phyloP scores from a whole-genome alignment of 768 basidiomycete genomes.

The Nevesoporus exiguus region DNA sequence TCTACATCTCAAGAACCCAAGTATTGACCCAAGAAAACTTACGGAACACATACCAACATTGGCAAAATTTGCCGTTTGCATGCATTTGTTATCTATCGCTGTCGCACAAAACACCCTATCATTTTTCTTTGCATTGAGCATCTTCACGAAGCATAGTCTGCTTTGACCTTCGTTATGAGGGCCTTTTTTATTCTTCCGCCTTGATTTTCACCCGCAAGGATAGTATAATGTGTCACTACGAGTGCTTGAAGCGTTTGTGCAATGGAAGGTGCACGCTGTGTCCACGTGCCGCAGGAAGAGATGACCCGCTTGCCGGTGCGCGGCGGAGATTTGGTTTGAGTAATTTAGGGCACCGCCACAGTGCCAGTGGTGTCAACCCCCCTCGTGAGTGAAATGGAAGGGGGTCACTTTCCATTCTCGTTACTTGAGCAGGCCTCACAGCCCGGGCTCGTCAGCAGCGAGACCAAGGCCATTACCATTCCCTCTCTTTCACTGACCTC shows the following conservation, averaged over 20 bases:
- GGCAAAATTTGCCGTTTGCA: slow-evolving; percentile 25
- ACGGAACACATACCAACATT: slow-evolving; percentile 34
- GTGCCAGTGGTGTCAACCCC: no score
- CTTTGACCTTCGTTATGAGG: slow-evolving; percentile 18
- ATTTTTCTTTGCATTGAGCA: slow-evolving; percentile 27
- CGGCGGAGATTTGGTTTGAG: background rate
- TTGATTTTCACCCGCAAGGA: slow-evolving; percentile 11
- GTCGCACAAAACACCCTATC: slow-evolving; percentile 22
- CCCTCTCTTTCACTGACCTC: slow-evolving; percentile 19
- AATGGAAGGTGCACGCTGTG: background rate
- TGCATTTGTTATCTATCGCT: slow-evolving; percentile 35
- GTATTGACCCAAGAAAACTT: slow-evolving; percentile 30
- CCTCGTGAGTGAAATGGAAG: slow-evolving; percentile 13
- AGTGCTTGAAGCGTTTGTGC: background rate
- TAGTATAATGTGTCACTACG: slow-evolving; percentile 16
- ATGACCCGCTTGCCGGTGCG: no score
- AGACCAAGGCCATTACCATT: slow-evolving; percentile 21
- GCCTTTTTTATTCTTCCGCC: slow-evolving; percentile 5
- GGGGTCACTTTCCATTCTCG: slow-evolving; percentile 28
- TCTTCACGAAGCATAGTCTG: slow-evolving; percentile 23
- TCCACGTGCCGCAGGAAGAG: background rate
- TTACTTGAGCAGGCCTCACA: slow-evolving; percentile 22
- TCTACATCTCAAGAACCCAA: slow-evolving; percentile 36
- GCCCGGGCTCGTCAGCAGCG: slow-evolving; percentile 22
- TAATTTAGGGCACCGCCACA: background rate